Conservation (phyloP, 345 rosid species). For the Brassica napus region DNA sequence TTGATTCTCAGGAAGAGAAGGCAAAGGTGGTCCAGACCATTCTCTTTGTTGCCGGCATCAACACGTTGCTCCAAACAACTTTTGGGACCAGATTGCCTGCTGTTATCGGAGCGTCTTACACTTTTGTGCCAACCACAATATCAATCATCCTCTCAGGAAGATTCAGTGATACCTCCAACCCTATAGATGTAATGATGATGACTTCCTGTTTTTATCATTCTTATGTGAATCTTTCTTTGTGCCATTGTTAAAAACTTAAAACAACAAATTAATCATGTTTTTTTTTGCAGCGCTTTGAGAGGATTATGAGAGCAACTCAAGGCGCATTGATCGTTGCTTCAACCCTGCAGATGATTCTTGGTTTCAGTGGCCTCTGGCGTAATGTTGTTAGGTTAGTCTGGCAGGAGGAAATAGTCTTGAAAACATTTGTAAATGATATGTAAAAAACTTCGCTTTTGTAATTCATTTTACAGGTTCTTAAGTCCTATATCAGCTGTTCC, state of each 20-base stretch:
- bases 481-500: conserved; percentile 96
- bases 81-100: conserved; percentile 95
- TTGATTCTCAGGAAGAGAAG: conserved; percentile 69
- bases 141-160: conserved; percentile 95
- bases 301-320: conserved; percentile 92
- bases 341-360: conserved; percentile 94
- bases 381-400: conserved; percentile 73
- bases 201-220: background rate
- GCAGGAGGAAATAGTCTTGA: background rate
- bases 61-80: conserved; percentile 78
- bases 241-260: background rate
- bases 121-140: conserved; percentile 92
- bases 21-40: conserved; percentile 90
- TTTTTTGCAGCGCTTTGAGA: conserved; percentile 65
- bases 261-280: background rate
- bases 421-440: background rate
- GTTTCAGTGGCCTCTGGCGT: conserved; percentile 99
- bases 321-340: conserved; percentile 97
- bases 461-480: conserved; percentile 72
- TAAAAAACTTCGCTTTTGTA: conserved; percentile 2
- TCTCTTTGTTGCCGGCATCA: conserved; percentile 94
- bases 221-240: conserved; percentile 14
- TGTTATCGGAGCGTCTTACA: conserved; percentile 89
- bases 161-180: conserved; percentile 64
- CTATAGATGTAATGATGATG: conserved; percentile 60